These are phyloP conservation scores for Tetradesmus obliquus DNA, from an alignment of 139 green algal genomes.

Conservation along the genomic window DNA sequence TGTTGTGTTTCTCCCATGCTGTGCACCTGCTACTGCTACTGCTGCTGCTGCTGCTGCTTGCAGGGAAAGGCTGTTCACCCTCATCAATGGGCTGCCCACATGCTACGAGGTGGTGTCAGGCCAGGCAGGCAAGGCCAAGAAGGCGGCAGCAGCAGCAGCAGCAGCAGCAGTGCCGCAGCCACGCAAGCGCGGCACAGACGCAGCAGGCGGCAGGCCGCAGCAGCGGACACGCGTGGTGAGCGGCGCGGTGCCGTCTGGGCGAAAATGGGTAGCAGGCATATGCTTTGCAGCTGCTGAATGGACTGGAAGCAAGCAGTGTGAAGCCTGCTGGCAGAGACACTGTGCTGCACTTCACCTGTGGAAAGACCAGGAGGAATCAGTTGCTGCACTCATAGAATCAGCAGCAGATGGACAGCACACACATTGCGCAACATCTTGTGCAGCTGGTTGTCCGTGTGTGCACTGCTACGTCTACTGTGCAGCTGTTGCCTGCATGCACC, in stretches of 20 bases:
- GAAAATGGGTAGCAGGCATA: neutral
- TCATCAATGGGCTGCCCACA: slow-evolving; percentile 91
- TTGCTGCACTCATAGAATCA: too few relatives aligned
- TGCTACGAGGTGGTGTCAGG: slow-evolving; percentile 90
- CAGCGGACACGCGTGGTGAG: slow-evolving; percentile 33
- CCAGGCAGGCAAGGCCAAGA: slow-evolving; percentile 27
- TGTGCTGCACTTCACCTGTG: too few relatives aligned
- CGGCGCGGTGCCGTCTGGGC: neutral
- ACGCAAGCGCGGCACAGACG: slow-evolving; percentile 33
- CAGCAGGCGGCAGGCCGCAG: neutral
- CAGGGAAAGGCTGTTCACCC: slow-evolving; percentile 86
- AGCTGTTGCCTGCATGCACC: too few relatives aligned
- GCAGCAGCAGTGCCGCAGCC: slow-evolving; percentile 11
- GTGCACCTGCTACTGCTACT: too few relatives aligned
- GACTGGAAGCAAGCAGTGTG: neutral
- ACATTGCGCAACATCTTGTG: too few relatives aligned
- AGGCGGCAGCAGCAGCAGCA: neutral
- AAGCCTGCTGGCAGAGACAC: neutral
- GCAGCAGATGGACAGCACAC: too few relatives aligned
- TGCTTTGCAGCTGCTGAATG: neutral
- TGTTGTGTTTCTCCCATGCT: too few relatives aligned
- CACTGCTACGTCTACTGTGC: too few relatives aligned
- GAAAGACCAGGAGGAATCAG: too few relatives aligned
- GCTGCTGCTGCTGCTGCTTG: neutral
- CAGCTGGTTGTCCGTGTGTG: too few relatives aligned